Conservation (phyloP, 2,329 filamentous ascomycete genomes). For the Camptophora hylomeconis region DNA sequence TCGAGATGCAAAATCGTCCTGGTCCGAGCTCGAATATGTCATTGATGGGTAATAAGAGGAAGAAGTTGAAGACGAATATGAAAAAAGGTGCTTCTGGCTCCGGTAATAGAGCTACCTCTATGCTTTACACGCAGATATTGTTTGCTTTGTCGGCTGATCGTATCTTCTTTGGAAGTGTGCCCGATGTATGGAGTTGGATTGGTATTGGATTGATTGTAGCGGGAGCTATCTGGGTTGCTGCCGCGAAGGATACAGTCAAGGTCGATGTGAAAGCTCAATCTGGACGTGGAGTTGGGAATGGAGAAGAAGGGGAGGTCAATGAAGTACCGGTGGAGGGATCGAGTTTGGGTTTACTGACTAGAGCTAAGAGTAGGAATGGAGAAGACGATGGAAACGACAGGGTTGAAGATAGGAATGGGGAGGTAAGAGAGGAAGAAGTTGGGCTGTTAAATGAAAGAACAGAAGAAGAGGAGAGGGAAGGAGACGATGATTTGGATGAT, state of each 20-base stretch:
- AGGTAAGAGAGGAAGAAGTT: slow-evolving; percentile 6
- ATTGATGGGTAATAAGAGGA: slow-evolving; percentile 28
- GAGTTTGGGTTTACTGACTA: slow-evolving; percentile 1
- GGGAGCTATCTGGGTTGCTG: slow-evolving; percentile 51
- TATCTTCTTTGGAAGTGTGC: slow-evolving; percentile 47
- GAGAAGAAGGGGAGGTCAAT: slow-evolving; percentile 9
- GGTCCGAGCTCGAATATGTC: too few species aligned
- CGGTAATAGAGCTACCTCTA: slow-evolving; percentile 44
- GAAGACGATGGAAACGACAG: not conserved
- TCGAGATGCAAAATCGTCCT: slow-evolving; percentile 14
- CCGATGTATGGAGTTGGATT: slow-evolving; percentile 43
- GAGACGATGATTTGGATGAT: too few species aligned
- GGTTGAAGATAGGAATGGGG: not conserved
- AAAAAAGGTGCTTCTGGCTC: slow-evolving; percentile 2
- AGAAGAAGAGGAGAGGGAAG: too few species aligned
- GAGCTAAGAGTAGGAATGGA: slow-evolving; percentile 2
- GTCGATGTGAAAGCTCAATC: too few species aligned
- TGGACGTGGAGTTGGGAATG: too few species aligned
- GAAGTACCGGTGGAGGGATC: slow-evolving; percentile 10
- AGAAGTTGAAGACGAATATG: slow-evolving; percentile 26
- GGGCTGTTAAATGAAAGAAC: slow-evolving; percentile 9
- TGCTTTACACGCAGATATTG: slow-evolving; percentile 59
- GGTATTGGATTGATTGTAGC: slow-evolving; percentile 53
- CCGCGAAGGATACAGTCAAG: slow-evolving; percentile 34
- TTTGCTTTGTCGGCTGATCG: slow-evolving; percentile 55